Base-by-base conservation (phyloP, 192 early-diverging fungal genomes). In the Coemansia sp. region DNA sequence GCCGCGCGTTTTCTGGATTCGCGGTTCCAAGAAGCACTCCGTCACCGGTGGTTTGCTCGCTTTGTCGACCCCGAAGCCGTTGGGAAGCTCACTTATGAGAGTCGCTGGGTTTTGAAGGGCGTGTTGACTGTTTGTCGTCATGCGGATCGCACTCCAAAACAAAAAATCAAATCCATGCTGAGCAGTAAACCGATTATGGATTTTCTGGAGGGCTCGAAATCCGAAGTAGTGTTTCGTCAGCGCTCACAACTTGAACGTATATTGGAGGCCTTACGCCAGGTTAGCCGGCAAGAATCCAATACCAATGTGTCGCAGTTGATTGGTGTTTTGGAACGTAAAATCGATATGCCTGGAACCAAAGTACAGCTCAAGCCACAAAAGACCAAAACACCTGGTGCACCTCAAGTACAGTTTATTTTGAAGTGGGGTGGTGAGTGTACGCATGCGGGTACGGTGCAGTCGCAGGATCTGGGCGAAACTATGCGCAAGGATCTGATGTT, bases 401-500 rank as follows among this genome's bases (percentile, higher is more conserved):
- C n/a, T n/a, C n/a, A n/a, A 43, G 77, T 94, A 13, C 90, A 94
- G 77, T 65, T 98, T 26, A 88, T 95, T 70, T 87, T 96, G 26
- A 98, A 98, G 64, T 98, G 95, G 95, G 93, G 93, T 41, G 95
- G 89, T 40, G 87, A 88, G 72, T 95, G 94, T 60, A 98, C 95
- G 9, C 95, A 98, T 61, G 90, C 91, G 3, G 95, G 93, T 5
- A 74, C 72, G 5, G 85, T 90, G 55, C 95, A 98, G 66, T 86
- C 87, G 5, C 82, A 84, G 56, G 95, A 98, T 55, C 66, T 98
- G 46, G 95, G 88, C 18, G 87, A 91, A 46, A 94, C 91, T 61
- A 78, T 96, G 62, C 80, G 91, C 61, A 94, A 93, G 58, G 95
- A 98, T 55, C 72, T 96, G 59, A 52, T 81, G 28, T 86, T 98